These are phyloP conservation scores for Begonia masoniana DNA, from an alignment of 306 rosid genomes.

Conservation along the genomic window DNA sequence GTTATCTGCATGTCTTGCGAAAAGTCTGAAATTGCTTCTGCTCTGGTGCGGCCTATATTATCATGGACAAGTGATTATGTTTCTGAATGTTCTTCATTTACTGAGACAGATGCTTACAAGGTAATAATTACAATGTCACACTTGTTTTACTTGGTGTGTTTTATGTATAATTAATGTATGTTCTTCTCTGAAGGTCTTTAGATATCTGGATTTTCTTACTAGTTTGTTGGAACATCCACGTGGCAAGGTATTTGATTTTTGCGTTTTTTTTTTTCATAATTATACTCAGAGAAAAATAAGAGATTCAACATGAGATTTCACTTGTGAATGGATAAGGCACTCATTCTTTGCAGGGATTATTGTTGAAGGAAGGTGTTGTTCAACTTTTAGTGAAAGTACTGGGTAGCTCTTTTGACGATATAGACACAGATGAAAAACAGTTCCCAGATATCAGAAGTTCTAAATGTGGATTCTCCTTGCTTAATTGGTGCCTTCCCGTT, in stretches of 20 bases:
- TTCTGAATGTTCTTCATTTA: slow-evolving; percentile 37
- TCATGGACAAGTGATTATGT: slow-evolving; percentile 40
- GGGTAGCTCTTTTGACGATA: slow-evolving; percentile 39
- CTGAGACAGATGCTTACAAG: slow-evolving; percentile 68
- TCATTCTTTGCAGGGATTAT: slow-evolving; percentile 37
- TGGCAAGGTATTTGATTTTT: slow-evolving; percentile 47
- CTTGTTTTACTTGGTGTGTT: background rate
- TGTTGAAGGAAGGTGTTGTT: slow-evolving; percentile 46
- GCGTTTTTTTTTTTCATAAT: too few species aligned
- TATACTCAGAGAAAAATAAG: background rate
- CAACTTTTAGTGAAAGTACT: slow-evolving; percentile 50
- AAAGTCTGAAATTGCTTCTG: slow-evolving; percentile 44
- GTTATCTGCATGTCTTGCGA: slow-evolving; percentile 58
- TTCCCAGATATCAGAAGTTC: slow-evolving; percentile 35
- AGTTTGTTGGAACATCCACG: slow-evolving; percentile 83
- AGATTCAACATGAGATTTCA: background rate
- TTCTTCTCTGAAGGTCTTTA: slow-evolving; percentile 48
- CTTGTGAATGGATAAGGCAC: background rate
- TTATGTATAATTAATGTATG: background rate
- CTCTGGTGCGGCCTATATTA: slow-evolving; percentile 51
- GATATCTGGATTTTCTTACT: slow-evolving; percentile 86
- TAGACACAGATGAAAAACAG: slow-evolving; percentile 40
- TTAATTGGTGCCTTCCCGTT: slow-evolving; percentile 67
- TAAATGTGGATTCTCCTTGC: slow-evolving; percentile 26
- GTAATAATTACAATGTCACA: slow-evolving; percentile 14